These are phyloP conservation scores for Penicillium macrosclerotiorum DNA, from an alignment of 495 filamentous ascomycete genomes.

Conservation along the genomic window DNA sequence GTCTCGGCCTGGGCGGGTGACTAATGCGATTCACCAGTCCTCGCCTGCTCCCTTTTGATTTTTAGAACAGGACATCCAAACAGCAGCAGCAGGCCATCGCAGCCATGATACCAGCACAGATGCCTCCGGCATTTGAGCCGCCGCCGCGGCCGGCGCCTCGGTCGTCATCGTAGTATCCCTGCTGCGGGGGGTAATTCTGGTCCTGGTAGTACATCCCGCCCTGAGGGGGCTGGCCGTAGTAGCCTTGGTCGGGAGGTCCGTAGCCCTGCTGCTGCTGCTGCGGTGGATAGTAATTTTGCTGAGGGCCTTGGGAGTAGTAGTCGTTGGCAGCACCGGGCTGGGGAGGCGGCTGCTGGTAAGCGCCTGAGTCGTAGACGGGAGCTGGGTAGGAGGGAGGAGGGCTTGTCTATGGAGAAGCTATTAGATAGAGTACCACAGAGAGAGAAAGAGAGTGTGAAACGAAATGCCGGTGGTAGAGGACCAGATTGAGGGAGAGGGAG, in stretches of 20 bases:
- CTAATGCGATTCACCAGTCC: no score
- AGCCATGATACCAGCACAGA: slow-evolving; percentile 49
- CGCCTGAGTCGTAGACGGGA: slow-evolving; percentile 30
- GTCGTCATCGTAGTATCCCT: slow-evolving; percentile 39
- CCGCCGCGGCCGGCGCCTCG: slow-evolving; percentile 20
- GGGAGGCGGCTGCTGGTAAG: slow-evolving; percentile 23
- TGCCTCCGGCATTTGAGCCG: slow-evolving; percentile 32
- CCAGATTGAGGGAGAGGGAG: not conserved
- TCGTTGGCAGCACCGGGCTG: slow-evolving; percentile 26
- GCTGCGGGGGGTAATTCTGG: slow-evolving; percentile 40
- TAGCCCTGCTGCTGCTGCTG: slow-evolving; percentile 20
- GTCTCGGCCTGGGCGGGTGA: no score
- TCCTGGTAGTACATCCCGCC: slow-evolving; percentile 47
- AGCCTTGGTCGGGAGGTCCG: slow-evolving; percentile 14
- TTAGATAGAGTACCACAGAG: no score
- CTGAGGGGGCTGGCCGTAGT: slow-evolving; percentile 31
- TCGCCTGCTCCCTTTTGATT: not conserved
- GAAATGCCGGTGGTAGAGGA: no score
- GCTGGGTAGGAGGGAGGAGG: slow-evolving; percentile 42
- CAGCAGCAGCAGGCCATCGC: slow-evolving; percentile 54
- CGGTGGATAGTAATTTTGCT: slow-evolving; percentile 27
- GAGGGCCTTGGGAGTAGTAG: slow-evolving; percentile 28
- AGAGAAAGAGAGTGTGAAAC: no score
- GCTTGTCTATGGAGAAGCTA: slow-evolving; percentile 27
- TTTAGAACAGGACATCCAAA: slow-evolving; percentile 53